phyloP scores from a whole-genome alignment of 768 basidiomycete genomes.

The Pleurotus citrinopileatus region DNA sequence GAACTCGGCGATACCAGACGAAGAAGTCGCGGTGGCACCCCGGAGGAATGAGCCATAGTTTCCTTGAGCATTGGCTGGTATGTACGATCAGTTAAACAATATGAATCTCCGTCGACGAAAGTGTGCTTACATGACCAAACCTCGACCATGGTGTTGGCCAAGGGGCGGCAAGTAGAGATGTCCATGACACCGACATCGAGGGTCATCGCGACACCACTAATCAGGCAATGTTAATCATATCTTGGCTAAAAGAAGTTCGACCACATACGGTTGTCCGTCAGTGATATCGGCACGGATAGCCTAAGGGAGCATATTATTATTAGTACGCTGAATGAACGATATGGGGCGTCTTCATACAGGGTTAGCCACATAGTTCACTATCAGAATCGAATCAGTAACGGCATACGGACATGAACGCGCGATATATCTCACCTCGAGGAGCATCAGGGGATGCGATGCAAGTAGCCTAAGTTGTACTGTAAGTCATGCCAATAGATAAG shows the following conservation, averaged over 20 bases:
- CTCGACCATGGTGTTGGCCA: constrained; percentile 36
- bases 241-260: not conserved
- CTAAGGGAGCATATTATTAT: constrained; percentile 10
- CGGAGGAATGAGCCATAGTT: constrained; percentile 32
- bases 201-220: constrained; percentile 31
- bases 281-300: constrained; percentile 24
- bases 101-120: not conserved
- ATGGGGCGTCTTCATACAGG: constrained; percentile 10
- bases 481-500: not conserved
- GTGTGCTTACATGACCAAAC: constrained; percentile 26
- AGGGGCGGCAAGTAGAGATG: constrained; percentile 36
- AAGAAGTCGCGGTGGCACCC: constrained; percentile 29
- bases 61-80: constrained; percentile 36
- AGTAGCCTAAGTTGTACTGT: constrained; percentile 16
- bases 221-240: not conserved
- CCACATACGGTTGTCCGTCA: constrained; percentile 24
- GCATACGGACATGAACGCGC: not conserved
- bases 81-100: no score
- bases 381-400: not conserved
- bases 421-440: constrained; percentile 11
- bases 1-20: constrained; percentile 37
- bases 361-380: constrained; percentile 17
- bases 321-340: not conserved
- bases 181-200: constrained; percentile 38
- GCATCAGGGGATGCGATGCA: constrained; percentile 21